Evolutionary conservation across 2,329 filamentous ascomycete genomes (phyloP).

Genomic region (Xylariaceae sp.): DNA sequence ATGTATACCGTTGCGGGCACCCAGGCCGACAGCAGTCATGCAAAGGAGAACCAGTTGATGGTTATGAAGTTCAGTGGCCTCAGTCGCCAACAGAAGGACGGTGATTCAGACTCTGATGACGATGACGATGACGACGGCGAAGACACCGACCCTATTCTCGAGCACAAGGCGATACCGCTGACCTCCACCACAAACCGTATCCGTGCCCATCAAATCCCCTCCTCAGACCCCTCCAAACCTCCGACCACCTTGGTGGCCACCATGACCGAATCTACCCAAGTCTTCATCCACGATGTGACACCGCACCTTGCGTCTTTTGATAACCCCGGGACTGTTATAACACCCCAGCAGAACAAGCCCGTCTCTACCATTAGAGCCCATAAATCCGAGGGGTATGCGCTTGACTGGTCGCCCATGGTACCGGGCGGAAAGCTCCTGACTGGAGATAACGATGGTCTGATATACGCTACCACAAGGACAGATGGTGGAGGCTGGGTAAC

Average conservation of each 20-base stretch:
- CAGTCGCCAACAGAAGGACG: constrained; percentile 80
- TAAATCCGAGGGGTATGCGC: constrained; percentile 90
- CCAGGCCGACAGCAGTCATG: constrained; percentile 77
- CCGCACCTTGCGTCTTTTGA: constrained; percentile 90
- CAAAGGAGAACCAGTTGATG: constrained; percentile 91
- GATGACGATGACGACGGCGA: constrained; percentile 75
- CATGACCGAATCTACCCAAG: constrained; percentile 88
- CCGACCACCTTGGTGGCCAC: constrained; percentile 85
- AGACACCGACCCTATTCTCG: constrained; percentile 84
- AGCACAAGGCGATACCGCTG: constrained; percentile 88
- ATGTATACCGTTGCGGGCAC: constrained; percentile 95
- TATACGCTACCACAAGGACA: constrained; percentile 85
- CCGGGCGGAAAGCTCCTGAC: constrained; percentile 86
- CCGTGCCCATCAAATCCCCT: constrained; percentile 80
- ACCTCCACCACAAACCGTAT: constrained; percentile 92
- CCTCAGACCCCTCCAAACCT: constrained; percentile 72
- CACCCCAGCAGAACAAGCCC: constrained; percentile 86
- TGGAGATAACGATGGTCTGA: constrained; percentile 87
- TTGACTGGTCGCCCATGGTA: constrained; percentile 92
- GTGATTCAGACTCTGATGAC: constrained; percentile 71
- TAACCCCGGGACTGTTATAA: constrained; percentile 80
- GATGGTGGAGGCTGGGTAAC: constrained; percentile 90
- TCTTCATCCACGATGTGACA: constrained; percentile 94
- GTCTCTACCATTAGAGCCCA: constrained; percentile 87
- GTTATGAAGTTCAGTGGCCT: constrained; percentile 95